Evolutionary conservation across 78 protist species (phyloP), one percentile per base, ranked within the genome.

Genomic region (Dictyostelium brefeldianum): DNA sequence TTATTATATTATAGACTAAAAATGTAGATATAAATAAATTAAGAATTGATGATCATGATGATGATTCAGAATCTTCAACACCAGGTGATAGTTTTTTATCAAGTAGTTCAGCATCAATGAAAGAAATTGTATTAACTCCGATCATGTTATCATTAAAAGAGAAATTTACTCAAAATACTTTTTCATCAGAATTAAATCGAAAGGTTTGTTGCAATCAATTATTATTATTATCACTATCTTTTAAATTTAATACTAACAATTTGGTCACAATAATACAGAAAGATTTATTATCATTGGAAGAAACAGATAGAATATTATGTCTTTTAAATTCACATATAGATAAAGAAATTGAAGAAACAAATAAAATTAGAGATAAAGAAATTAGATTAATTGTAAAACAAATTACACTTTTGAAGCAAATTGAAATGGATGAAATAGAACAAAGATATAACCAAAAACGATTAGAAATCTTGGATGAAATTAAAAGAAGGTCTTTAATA

Each of bases 241-340:
- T n/a, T n/a, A n/a, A n/a, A n/a, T n/a, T n/a, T n/a, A n/a, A n/a
- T n/a, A n/a, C n/a, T n/a, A n/a, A n/a, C n/a, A n/a, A n/a, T n/a
- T n/a, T n/a, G n/a, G n/a, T n/a, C n/a, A n/a, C n/a, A n/a, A n/a
- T n/a, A n/a, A n/a, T n/a, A n/a, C n/a, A n/a, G 80, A 85, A 75
- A 75, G 92, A 85, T 85, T 85, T 85, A 75, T 53, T 85, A 62
- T 85, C 92, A 27, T 25, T n/a, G 41, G 92, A 85, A 41, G 92
- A 85, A 53, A 69, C 80, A 12, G 92, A 85, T 27, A 85, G 75
- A 22, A 10, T 85, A 11, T 74, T 57, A 31, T 50, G 48, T 27
- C n/a, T 85, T 10, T 64, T 85, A 43, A 67, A 85, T 47, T 51
- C 62, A 25, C 77, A 62, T 20, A 75, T 85, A 9, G 73, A 53